These are phyloP conservation scores for Sclerotinia spermophila DNA, from an alignment of 2,329 filamentous ascomycete species.

Conservation along the genomic window DNA sequence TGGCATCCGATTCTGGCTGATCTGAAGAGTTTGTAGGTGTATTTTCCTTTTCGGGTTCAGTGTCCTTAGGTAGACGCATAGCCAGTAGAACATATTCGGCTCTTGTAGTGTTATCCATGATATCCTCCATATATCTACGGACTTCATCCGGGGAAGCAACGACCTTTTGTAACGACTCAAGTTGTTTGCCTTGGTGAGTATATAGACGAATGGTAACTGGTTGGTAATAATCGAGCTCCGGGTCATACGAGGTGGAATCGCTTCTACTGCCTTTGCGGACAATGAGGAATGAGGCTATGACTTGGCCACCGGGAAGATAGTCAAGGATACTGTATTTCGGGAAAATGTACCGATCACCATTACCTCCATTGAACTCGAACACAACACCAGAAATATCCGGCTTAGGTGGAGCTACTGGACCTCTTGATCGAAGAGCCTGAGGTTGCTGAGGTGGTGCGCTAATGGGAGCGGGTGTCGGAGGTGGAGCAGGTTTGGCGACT, in stretches of 20 bases:
- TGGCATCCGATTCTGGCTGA: neutral
- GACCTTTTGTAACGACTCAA: conserved; percentile 58
- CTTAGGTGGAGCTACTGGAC: conserved; percentile 51
- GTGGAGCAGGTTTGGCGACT: conserved; percentile 20
- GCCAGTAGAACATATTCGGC: conserved; percentile 65
- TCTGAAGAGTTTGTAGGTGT: conserved; percentile 6
- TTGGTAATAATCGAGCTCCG: conserved; percentile 68
- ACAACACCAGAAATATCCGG: conserved; percentile 64
- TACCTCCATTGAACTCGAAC: conserved; percentile 64
- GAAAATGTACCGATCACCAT: conserved; percentile 73
- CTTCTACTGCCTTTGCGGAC: conserved; percentile 68
- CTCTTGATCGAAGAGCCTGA: conserved; percentile 58
- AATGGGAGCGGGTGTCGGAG: conserved; percentile 27
- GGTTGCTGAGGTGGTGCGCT: conserved; percentile 37
- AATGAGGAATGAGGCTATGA: conserved; percentile 73
- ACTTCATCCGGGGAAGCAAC: conserved; percentile 63
- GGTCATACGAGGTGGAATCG: conserved; percentile 58
- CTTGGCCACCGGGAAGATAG: conserved; percentile 55
- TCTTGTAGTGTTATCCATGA: conserved; percentile 66
- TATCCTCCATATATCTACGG: conserved; percentile 63
- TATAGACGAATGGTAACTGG: conserved; percentile 64
- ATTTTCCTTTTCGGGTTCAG: conserved; percentile 21
- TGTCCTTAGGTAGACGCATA: conserved; percentile 57
- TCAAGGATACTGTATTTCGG: conserved; percentile 76
- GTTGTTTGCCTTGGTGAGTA: conserved; percentile 50